Evolutionary conservation across 2,329 filamentous ascomycete genomes (phyloP), one percentile per base, ranked within the genome.

Genomic region (Monilinia vaccinii-corymbosi): DNA sequence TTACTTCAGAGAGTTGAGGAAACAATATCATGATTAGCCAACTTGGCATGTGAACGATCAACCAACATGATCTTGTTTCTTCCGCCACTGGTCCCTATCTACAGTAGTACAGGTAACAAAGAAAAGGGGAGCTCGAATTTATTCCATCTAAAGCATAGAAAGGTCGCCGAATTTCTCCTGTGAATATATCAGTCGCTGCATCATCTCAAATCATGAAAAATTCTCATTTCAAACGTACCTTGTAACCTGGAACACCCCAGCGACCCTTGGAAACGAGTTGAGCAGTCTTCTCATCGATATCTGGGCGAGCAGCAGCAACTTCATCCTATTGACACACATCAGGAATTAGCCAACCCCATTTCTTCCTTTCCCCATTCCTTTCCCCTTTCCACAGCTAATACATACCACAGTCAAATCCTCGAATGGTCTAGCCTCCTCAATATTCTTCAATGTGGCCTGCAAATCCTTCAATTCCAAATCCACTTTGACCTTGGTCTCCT

Each of bases 101-200:
- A 86, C 81, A 85, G 82, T 82, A 81, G 82, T 86, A 86, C 79
- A 84, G 78, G 83, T 82, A 80, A 85, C 76, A 80, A 77, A 71
- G 63, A 65, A 68, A 71, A 71, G 64, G 61, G 63, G 44, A 55
- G 61, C 45, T 61, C 56, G 60, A 52, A 38, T 57, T 16, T 28
- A 44, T 46, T 32, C 50, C 62, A 64, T 83, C 85, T 96, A 99
- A 76, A 97, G 82, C 71, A 96, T 80, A 71, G 94, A 93, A 71
- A 97, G 86, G 76, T 97, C 92, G 81, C 94, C 94, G 78, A 97
- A 99, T 84, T 92, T 96, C 85, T 99, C 94, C 93, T 97, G 72
- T 68, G 72, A 50, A 51, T 68, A 63, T 65, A 60, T 74, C 87
- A 75, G 88, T 81, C 63, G 51, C n/a, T 25, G 45, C 13, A 40